Evolutionary conservation across 805 yeast species (phyloP), one percentile per base, ranked within the genome.

Genomic region (Lipomyces lipofer): DNA sequence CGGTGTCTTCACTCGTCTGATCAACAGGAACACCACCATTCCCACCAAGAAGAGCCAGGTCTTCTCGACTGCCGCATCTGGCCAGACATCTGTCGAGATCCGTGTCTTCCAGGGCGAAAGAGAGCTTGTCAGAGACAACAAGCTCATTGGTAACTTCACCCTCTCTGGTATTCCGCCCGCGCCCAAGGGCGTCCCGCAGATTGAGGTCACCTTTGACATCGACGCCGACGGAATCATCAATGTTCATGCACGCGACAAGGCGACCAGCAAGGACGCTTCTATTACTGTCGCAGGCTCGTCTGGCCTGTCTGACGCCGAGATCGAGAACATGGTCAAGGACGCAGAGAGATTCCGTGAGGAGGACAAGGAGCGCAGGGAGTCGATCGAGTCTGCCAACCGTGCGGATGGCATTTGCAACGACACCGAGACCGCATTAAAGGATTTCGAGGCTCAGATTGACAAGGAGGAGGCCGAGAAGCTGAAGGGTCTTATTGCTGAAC

Each of bases 61-160:
- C 69, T 90, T 91, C 86, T 88, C 96, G 51, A 89, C 97, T 67
- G 96, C 96, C 62, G 90, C 95, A 63, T 86, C 92, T 67, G 96
- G 96, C 73, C 97, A 89, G 81, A 89, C 96, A 63, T 86, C 95
- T 67, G 96, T 89, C 66, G 96, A 89, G 80, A 90, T 90, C 78
- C 86, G 97, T 79, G 97, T 90, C 58, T 91, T 88, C 96, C 97
- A 90, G 80, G 97, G 97, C 81, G 97, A 90, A 82, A 88, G 97
- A 82, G 97, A 90, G 79, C 84, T 91, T 71, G 95, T 92, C 69
- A 86, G 95, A 79, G 97, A 90, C 81, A 90, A 90, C 88, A 90
- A 91, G 80, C 82, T 91, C 73, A 88, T 90, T 73, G 97, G 97
- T 76, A 90, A 91, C 87, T 90, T 90, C 78, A 90, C 95, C 60